Evolutionary conservation across 2,329 filamentous ascomycete species (phyloP).

Genomic region (Cladosporium sp.): DNA sequence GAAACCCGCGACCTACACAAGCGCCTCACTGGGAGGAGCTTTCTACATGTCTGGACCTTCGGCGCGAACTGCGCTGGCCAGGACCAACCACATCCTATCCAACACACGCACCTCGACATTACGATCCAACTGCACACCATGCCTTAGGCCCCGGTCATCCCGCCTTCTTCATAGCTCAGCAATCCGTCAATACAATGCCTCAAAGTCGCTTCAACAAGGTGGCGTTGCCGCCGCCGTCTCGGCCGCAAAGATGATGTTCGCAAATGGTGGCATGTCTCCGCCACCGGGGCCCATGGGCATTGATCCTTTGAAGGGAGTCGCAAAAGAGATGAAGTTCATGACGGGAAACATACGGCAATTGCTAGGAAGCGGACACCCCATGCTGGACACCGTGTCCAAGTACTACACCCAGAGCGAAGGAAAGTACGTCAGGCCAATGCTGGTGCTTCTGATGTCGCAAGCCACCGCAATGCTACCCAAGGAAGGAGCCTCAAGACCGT

Average conservation of each 20-base stretch:
- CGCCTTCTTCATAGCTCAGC: constrained; percentile 32
- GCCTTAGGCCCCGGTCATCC: constrained; percentile 31
- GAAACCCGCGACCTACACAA: not conserved
- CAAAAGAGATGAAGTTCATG: constrained; percentile 94
- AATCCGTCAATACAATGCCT: constrained; percentile 34
- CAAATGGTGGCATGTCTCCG: constrained; percentile 60
- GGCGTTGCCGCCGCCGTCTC: constrained; percentile 77
- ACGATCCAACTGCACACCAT: constrained; percentile 33
- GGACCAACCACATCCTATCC: constrained; percentile 26
- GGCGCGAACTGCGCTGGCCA: constrained; percentile 38
- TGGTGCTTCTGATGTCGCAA: constrained; percentile 94
- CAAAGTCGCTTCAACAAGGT: constrained; percentile 48
- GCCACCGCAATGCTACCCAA: constrained; percentile 82
- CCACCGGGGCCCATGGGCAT: constrained; percentile 69
- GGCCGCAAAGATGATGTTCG: constrained; percentile 68
- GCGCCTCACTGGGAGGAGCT: constrained; percentile 3
- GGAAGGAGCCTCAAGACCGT: constrained; percentile 33
- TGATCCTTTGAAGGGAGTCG: constrained; percentile 85
- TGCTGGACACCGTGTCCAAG: constrained; percentile 91
- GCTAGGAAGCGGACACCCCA: constrained; percentile 91
- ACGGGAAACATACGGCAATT: constrained; percentile 91
- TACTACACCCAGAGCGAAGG: constrained; percentile 97
- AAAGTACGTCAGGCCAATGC: constrained; percentile 91
- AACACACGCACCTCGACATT: constrained; percentile 19
- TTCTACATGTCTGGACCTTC: constrained; percentile 36